These are phyloP conservation scores for Dendrobium chrysotoxum DNA, from an alignment of 106 monocot genomes.

Conservation along the genomic window DNA sequence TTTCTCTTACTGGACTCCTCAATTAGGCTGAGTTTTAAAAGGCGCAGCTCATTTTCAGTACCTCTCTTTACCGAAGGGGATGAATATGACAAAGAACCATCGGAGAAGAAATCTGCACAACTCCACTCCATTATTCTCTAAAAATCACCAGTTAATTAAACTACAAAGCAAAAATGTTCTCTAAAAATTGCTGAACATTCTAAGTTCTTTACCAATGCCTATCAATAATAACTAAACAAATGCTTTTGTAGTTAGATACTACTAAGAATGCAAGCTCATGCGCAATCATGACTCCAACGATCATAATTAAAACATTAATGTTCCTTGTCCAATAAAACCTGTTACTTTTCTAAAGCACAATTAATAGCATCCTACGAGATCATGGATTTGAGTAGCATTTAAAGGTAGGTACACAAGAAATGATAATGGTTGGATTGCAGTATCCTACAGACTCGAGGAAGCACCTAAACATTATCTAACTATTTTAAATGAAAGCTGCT, in stretches of 20 bases:
- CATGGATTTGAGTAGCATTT: background rate
- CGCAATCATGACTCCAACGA: background rate
- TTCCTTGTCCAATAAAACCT: background rate
- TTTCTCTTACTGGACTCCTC: slow-evolving; percentile 29
- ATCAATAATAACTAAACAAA: background rate
- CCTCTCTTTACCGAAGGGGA: slow-evolving; percentile 18
- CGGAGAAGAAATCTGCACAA: slow-evolving; percentile 55
- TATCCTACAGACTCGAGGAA: background rate
- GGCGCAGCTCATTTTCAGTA: slow-evolving; percentile 24
- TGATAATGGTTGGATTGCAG: background rate
- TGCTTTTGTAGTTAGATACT: background rate
- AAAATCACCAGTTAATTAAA: background rate
- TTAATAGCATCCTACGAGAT: background rate
- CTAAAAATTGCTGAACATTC: background rate
- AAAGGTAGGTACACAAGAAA: background rate
- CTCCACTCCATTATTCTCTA: background rate
- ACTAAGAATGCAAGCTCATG: background rate
- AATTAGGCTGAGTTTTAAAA: slow-evolving; percentile 19
- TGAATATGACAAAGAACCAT: slow-evolving; percentile 34
- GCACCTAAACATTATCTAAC: background rate
- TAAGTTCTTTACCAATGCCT: background rate
- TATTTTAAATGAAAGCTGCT: background rate
- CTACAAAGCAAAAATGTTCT: background rate
- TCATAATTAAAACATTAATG: background rate
- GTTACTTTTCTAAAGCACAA: background rate